Base-by-base conservation (phyloP, 371 early-diverging fungal species). In the Rhizopus sp. region DNA sequence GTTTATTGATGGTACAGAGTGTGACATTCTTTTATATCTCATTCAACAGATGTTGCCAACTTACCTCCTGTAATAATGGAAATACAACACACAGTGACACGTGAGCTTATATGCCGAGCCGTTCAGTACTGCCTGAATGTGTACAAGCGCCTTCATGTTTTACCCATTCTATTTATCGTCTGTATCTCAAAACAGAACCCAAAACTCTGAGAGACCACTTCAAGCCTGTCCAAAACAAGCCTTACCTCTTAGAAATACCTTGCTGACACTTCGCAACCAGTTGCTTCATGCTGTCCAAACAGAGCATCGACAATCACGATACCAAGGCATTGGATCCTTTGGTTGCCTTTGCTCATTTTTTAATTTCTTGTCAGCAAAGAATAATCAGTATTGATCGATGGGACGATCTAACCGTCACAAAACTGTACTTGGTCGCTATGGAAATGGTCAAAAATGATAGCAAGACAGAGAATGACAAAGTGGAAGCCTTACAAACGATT, bases 371-470 rank as follows among this genome's bases (percentile, higher is more conserved):
- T 44, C 61, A 49, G 44, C 61, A 60, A 50, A 60, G 51, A 32
- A 54, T 55, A 6, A 60, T 55, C 55, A 55, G 55, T 12, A 54
- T 54, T 45, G 56, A 48, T 42, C 53, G 42, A 41, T 50, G 57
- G 49, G 57, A 57, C 50, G 57, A 59, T 53, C 59, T 53, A 52
- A 59, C 53, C 23, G 15, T 54, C 35, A 55, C 42, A 54, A 60
- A 60, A 50, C 50, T 60, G 50, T 55, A 60, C 61, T 48, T 50
- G 50, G 44, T 60, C 50, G 61, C 61, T 29, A 60, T 50, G 61
- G 61, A 55, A 55, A 60, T 60, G 44, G 50, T 50, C 50, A 54
- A 54, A 54, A 55, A 60, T 16, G 54, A 53, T 41, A 59, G 38
- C 41, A 9, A 53, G 48, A n/a, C 53, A 53, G 60, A 59, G 49